Conservation (phyloP, 2,329 filamentous ascomycete species). For the Colletotrichum cuscutae region DNA sequence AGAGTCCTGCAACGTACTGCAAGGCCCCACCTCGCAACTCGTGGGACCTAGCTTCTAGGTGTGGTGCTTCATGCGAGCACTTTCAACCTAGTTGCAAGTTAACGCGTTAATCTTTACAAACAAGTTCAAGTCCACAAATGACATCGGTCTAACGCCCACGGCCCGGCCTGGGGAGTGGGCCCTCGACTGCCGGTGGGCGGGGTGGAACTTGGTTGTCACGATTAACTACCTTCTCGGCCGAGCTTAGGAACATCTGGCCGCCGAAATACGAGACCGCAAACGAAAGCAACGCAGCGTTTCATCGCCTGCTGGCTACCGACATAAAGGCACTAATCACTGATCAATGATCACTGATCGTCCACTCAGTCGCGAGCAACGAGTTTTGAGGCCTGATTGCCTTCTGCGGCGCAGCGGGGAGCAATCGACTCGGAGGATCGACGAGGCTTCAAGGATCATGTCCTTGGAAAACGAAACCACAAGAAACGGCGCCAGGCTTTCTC, state of each 20-base stretch:
- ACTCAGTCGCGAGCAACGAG: neutral
- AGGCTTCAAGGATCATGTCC: neutral
- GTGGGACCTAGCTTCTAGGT: neutral
- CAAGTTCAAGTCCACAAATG: slow-evolving; percentile 27
- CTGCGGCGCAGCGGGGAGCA: neutral
- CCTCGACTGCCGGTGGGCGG: neutral
- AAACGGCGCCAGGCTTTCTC: neutral
- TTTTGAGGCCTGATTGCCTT: neutral
- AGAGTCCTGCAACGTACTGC: neutral
- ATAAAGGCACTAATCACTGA: slow-evolving; percentile 3
- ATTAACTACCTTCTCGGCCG: slow-evolving; percentile 5
- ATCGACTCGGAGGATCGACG: slow-evolving; percentile 12
- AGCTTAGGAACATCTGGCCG: slow-evolving; percentile 5
- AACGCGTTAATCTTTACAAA: neutral
- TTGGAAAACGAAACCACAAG: slow-evolving; percentile 15
- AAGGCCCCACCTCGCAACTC: neutral
- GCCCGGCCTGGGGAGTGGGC: neutral
- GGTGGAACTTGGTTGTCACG: neutral
- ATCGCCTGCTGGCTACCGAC: slow-evolving; percentile 17
- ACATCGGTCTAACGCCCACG: slow-evolving; percentile 3
- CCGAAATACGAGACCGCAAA: slow-evolving; percentile 19
- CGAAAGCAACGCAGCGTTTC: slow-evolving; percentile 4
- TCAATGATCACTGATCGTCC: slow-evolving; percentile 1
- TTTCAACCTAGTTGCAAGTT: neutral
- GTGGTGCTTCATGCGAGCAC: slow-evolving; percentile 26